These are phyloP conservation scores for Ascocoryne sarcoides DNA, from an alignment of 2,329 filamentous ascomycete genomes.

Conservation along the genomic window DNA sequence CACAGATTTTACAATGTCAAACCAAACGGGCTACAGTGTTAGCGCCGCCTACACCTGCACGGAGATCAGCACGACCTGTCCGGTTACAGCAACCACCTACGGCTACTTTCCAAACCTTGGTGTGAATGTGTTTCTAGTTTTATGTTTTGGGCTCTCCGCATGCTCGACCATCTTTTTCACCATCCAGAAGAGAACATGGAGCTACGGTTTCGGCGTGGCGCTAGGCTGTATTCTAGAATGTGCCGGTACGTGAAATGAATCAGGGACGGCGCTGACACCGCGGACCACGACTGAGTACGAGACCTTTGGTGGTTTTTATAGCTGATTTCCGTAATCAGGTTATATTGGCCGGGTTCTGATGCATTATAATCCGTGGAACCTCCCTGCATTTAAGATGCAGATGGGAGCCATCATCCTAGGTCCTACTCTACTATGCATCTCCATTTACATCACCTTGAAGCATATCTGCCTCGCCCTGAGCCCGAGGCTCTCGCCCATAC, in stretches of 20 bases:
- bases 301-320: too few species aligned
- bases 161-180: slow-evolving; percentile 35
- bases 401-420: slow-evolving; percentile 31
- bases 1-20: too few species aligned
- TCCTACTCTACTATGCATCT: slow-evolving; percentile 48
- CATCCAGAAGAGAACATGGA: slow-evolving; percentile 43
- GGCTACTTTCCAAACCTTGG: slow-evolving; percentile 48
- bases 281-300: too few species aligned
- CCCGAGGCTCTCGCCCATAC: slow-evolving; percentile 21
- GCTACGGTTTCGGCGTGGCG: slow-evolving; percentile 38
- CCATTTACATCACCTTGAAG: slow-evolving; percentile 50
- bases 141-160: slow-evolving; percentile 37
- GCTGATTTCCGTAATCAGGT: too few species aligned
- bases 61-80: slow-evolving; percentile 22
- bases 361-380: slow-evolving; percentile 33
- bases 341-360: slow-evolving; percentile 47
- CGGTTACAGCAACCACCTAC: slow-evolving; percentile 23
- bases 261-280: too few species aligned
- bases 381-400: slow-evolving; percentile 39
- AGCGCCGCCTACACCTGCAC: too few species aligned
- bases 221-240: slow-evolving; percentile 42
- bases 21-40: too few species aligned
- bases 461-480: slow-evolving; percentile 16
- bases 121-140: slow-evolving; percentile 45
- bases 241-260: too few species aligned